Conservation (phyloP, 805 yeast genomes). For the Zygoascus bituminiphila region DNA sequence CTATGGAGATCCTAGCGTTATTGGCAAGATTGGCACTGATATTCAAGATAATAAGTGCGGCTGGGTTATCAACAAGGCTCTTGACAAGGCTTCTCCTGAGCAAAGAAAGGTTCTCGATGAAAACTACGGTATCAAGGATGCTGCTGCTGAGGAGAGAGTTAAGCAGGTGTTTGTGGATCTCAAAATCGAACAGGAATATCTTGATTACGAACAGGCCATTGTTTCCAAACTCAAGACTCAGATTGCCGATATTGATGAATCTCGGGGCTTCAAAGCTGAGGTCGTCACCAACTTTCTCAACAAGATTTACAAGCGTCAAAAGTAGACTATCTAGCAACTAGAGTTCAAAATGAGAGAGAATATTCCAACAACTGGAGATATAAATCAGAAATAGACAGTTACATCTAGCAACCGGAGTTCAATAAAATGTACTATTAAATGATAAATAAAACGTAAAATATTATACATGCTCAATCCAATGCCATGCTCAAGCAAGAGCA, state of each 20-base stretch:
- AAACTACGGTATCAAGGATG: slow-evolving; percentile 83
- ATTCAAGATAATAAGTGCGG: slow-evolving; percentile 97
- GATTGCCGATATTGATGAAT: slow-evolving; percentile 74
- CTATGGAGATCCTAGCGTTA: slow-evolving; percentile 94
- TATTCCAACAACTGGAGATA: too few species aligned
- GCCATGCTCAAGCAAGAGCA: background rate
- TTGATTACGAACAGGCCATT: slow-evolving; percentile 71
- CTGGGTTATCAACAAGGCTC: slow-evolving; percentile 93
- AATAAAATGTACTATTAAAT: too few species aligned
- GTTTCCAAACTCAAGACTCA: slow-evolving; percentile 55
- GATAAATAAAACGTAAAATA: background rate
- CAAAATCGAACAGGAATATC: slow-evolving; percentile 61
- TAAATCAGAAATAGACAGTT: too few species aligned
- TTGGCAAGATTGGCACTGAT: slow-evolving; percentile 98
- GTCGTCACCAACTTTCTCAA: slow-evolving; percentile 79
- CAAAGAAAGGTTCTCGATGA: slow-evolving; percentile 78
- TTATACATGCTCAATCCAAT: background rate
- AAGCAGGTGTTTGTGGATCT: slow-evolving; percentile 69
- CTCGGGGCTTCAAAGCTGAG: slow-evolving; percentile 84
- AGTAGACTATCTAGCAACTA: slow-evolving; percentile 46
- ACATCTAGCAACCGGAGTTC: too few species aligned
- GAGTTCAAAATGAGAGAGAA: too few species aligned
- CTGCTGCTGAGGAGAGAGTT: slow-evolving; percentile 55
- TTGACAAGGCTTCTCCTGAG: slow-evolving; percentile 64
- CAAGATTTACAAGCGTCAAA: slow-evolving; percentile 90